Base-by-base conservation (phyloP, 352 stramenopile species). In the Phytophthora quininea region DNA sequence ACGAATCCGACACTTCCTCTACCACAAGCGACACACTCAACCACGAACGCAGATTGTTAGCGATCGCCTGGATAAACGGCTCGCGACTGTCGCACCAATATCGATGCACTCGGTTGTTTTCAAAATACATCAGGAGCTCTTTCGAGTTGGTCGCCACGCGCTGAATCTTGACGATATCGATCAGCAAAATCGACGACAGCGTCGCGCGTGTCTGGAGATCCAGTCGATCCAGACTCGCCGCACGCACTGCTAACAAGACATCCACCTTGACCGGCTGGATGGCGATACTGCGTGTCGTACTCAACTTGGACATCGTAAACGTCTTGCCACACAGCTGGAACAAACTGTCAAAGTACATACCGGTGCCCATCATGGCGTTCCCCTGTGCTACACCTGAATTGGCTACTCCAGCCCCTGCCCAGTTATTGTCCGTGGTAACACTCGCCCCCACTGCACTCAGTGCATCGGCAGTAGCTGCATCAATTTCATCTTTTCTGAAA, bases 111-210 rank as follows among this genome's bases (percentile, higher is more conserved):
- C 86, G 78, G 43, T 93, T 93, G 70, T 93, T 93, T 38, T 96
- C 85, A 38, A 84, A 96, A 73, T 95, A 96, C 0, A 96, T 52
- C 32, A 96, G 55, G 14, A 96, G 49, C 43, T 93, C 86, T 14
- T 82, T 93, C 9, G 87, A 92, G 55, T 96, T 94, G 29, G 79
- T 91, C 48, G 77, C 92, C 31, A 96, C 80, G 12, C 87, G 86
- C 54, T 96, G 89, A 50, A 96, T 90, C 71, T 96, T 96, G 65
- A 96, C 82, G 61, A 96, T 93, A 62, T 95, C 86, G 63, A 93
- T 95, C 5, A 96, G 58, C 58, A 95, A 64, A 58, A 93, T 92
- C 3, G 89, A 96, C 33, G 86, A 94, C 37, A 94, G 58, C 19
- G 87, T 93, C 8, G 76, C 73, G 32, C 82, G 82, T 10, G 73